Conservation (phyloP, 805 yeast genomes). For the Lipomyces yamanashiensis region DNA sequence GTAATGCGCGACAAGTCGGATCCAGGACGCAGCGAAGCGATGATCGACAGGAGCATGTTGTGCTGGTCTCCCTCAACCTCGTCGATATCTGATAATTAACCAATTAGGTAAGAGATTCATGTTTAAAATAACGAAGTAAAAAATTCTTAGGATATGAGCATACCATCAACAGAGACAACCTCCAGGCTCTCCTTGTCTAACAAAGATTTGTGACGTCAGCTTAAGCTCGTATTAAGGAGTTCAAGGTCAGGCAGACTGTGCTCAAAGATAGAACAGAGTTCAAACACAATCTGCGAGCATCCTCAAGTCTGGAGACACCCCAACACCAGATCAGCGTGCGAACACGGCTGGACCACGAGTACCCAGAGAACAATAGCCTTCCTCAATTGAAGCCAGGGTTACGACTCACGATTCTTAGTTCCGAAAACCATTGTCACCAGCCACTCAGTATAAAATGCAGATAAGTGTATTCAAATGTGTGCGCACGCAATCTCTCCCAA, state of each 20-base stretch:
- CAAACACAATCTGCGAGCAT: not conserved
- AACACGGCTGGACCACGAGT: not conserved
- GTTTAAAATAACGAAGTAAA: not conserved
- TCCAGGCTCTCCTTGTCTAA: slow-evolving; percentile 16
- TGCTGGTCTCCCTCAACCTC: slow-evolving; percentile 92
- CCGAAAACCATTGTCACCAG: slow-evolving; percentile 12
- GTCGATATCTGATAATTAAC: slow-evolving; percentile 63
- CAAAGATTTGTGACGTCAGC: not conserved
- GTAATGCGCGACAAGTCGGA: slow-evolving; percentile 89
- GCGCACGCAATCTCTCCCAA: not conserved
- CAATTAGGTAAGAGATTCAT: not conserved
- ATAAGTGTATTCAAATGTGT: not conserved
- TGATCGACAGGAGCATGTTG: slow-evolving; percentile 81
- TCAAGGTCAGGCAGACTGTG: not conserved
- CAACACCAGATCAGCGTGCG: not conserved
- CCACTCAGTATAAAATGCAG: not conserved
- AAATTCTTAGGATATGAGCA: not conserved
- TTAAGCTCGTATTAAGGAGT: not conserved
- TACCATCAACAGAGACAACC: slow-evolving; percentile 21
- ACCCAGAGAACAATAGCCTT: not conserved
- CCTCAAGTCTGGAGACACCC: not conserved
- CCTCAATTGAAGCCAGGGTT: not conserved
- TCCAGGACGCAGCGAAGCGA: slow-evolving; percentile 90
- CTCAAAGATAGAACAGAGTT: not conserved
- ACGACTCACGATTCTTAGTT: slow-evolving; percentile 9